Evolutionary conservation across 2,329 filamentous ascomycete genomes (phyloP).

Genomic region (Fusarium ambrosium): DNA sequence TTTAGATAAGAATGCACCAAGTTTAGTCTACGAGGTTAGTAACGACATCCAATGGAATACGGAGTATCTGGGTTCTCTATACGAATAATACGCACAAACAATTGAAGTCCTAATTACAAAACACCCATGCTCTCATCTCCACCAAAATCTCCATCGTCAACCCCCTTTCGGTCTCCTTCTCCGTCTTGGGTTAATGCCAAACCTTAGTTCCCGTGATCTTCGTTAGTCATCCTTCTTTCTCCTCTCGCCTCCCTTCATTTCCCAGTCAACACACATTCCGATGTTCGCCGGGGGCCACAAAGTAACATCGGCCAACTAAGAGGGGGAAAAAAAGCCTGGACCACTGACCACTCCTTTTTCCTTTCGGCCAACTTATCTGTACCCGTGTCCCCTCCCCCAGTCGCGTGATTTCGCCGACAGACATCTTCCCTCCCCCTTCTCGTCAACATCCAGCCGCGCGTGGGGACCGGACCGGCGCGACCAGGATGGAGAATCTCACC

Average conservation of each 20-base stretch:
- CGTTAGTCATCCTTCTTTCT: not conserved
- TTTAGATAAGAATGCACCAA: not conserved
- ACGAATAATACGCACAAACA: not conserved
- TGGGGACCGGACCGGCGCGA: slow-evolving; percentile 6
- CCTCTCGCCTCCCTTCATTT: not conserved
- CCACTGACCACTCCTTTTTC: not conserved
- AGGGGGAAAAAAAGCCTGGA: not conserved
- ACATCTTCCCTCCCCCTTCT: slow-evolving; percentile 11
- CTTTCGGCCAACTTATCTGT: slow-evolving; percentile 40
- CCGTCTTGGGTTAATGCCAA: not conserved
- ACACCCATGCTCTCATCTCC: not conserved
- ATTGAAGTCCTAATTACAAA: not conserved
- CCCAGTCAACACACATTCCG: not conserved
- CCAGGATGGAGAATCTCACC: slow-evolving; percentile 27
- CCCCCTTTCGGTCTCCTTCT: not conserved
- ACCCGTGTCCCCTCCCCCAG: not conserved
- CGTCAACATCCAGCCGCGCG: slow-evolving; percentile 2
- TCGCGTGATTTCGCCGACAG: slow-evolving; percentile 36
- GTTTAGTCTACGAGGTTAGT: not conserved
- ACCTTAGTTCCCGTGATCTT: not conserved
- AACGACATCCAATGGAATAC: not conserved
- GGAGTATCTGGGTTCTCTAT: not conserved
- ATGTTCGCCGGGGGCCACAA: not conserved
- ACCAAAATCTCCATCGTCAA: not conserved
- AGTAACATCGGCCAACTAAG: slow-evolving; percentile 1